Conservation (phyloP, 1,284 basidiomycete genomes). For the Lentinus polychrous region DNA sequence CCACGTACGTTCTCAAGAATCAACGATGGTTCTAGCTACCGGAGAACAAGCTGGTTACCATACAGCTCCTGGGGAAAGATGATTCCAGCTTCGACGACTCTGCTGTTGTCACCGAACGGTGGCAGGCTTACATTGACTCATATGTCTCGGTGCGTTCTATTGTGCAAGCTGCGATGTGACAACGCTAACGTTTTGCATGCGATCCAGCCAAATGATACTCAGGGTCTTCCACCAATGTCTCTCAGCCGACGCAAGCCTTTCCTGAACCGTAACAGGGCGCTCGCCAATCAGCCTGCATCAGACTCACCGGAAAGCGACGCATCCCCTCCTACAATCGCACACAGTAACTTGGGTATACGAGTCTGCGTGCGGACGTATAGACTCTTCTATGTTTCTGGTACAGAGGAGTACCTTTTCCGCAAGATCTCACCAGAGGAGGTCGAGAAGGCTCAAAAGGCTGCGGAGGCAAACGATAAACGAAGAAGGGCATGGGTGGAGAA, state of each 20-base stretch:
- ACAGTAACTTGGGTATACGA: slow-evolving; percentile 69
- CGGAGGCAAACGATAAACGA: slow-evolving; percentile 15
- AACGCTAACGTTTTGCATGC: not conserved
- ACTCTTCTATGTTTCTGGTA: slow-evolving; percentile 73
- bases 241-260: no score
- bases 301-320: no score
- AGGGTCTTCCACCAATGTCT: no score
- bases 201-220: not conserved
- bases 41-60: slow-evolving; percentile 43
- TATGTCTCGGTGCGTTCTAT: slow-evolving; percentile 72
- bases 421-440: slow-evolving; percentile 29
- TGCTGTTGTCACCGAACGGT: slow-evolving; percentile 44
- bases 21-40: not conserved
- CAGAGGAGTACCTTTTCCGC: slow-evolving; percentile 61
- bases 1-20: slow-evolving; percentile 38
- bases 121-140: slow-evolving; percentile 85
- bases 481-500: slow-evolving; percentile 27
- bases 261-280: no score
- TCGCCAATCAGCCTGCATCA: no score
- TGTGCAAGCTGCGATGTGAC: slow-evolving; percentile 41
- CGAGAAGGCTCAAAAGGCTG: slow-evolving; percentile 16
- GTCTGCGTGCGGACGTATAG: slow-evolving; percentile 83
- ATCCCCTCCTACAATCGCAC: not conserved
- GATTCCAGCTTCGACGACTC: slow-evolving; percentile 70
- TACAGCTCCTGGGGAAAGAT: slow-evolving; percentile 75